These are phyloP conservation scores for Sugiyamaella marilandica DNA, from an alignment of 805 yeast species.

Conservation along the genomic window DNA sequence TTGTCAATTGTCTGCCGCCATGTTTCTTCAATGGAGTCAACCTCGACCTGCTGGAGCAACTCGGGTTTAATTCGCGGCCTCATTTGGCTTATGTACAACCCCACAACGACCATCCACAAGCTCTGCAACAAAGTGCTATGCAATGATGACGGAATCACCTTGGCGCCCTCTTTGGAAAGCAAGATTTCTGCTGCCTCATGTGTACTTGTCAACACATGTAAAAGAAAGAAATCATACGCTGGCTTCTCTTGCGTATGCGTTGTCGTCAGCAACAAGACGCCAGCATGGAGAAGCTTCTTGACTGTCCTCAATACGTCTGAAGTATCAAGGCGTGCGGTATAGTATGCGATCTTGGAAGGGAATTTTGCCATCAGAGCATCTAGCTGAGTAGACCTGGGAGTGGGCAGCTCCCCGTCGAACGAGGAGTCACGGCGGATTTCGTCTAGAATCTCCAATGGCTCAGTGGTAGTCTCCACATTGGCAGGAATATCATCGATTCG, in stretches of 20 bases:
- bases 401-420: slow-evolving; percentile 15
- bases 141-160: slow-evolving; percentile 14
- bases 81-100: slow-evolving; percentile 19
- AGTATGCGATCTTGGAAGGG: slow-evolving; percentile 15
- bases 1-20: slow-evolving; percentile 20
- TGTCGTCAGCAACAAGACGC: slow-evolving; percentile 22
- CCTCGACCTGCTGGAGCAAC: slow-evolving; percentile 9
- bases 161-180: slow-evolving; percentile 5
- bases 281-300: slow-evolving; percentile 18
- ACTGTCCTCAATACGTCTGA: slow-evolving; percentile 20
- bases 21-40: slow-evolving; percentile 9
- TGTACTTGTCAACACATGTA: slow-evolving; percentile 29
- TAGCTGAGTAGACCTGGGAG: slow-evolving; percentile 7
- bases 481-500: slow-evolving; percentile 2
- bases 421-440: slow-evolving; percentile 20
- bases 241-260: slow-evolving; percentile 21
- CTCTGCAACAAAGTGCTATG: slow-evolving; percentile 12
- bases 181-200: slow-evolving; percentile 26
- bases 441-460: slow-evolving; percentile 19
- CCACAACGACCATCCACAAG: slow-evolving; percentile 18
- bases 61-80: slow-evolving; percentile 18
- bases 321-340: slow-evolving; percentile 18
- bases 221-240: slow-evolving; percentile 26
- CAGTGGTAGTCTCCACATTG: slow-evolving; percentile 4
- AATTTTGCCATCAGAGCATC: slow-evolving; percentile 10